These are phyloP conservation scores for Beauveria brongniartii DNA, from an alignment of 2,329 filamentous ascomycete species.

Conservation along the genomic window DNA sequence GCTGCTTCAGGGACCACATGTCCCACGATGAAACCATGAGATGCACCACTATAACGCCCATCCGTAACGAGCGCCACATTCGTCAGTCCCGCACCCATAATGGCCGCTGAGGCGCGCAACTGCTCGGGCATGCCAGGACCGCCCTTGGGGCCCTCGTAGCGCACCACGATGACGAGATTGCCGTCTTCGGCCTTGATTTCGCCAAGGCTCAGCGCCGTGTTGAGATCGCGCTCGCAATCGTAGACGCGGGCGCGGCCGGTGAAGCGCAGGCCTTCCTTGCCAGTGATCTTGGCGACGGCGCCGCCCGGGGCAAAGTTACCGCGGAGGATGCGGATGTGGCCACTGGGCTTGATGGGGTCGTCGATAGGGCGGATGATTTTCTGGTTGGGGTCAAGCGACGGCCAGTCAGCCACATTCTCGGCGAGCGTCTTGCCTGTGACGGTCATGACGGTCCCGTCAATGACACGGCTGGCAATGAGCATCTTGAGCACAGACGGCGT, in stretches of 20 bases:
- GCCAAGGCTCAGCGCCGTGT: constrained; percentile 65
- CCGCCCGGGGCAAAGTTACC: constrained; percentile 78
- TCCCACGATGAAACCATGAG: constrained; percentile 88
- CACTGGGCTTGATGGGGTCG: constrained; percentile 62
- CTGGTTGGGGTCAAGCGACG: constrained; percentile 69
- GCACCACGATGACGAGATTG: constrained; percentile 81
- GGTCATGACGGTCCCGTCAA: constrained; percentile 72
- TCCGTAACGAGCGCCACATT: constrained; percentile 91
- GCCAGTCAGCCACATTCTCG: constrained; percentile 71
- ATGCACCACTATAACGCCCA: constrained; percentile 80
- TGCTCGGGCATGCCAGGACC: constrained; percentile 97
- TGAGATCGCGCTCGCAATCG: constrained; percentile 73
- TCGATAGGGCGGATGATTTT: constrained; percentile 69
- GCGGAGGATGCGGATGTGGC: constrained; percentile 73
- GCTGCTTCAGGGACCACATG: constrained; percentile 89
- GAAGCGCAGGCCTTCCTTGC: constrained; percentile 78
- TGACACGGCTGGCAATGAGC: constrained; percentile 64
- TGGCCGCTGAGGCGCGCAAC: constrained; percentile 76
- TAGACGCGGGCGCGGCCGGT: constrained; percentile 73
- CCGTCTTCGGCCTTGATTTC: constrained; percentile 48
- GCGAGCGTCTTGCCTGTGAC: constrained; percentile 78
- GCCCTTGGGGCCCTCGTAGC: constrained; percentile 89
- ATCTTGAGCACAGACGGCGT: constrained; percentile 81
- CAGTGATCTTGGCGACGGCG: constrained; percentile 84
- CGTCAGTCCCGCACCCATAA: constrained; percentile 83